Evolutionary conservation across 768 basidiomycete species (phyloP).

Genomic region (Crassisporium funariophilum): DNA sequence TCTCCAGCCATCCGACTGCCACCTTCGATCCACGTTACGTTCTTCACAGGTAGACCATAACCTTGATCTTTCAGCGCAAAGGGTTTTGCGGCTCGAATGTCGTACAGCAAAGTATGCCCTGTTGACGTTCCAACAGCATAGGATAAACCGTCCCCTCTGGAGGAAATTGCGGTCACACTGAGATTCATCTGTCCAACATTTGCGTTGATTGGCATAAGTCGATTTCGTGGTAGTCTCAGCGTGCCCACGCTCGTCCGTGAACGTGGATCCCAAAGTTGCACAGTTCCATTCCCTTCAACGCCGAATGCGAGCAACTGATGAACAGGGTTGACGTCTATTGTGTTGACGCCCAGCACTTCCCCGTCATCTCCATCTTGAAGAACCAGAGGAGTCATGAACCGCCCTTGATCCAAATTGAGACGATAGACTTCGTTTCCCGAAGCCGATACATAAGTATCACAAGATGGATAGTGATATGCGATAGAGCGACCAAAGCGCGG

Average conservation of each 20-base stretch:
- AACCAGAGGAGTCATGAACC: slow-evolving; percentile 82
- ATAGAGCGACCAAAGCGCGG: slow-evolving; percentile 91
- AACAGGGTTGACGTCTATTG: slow-evolving; percentile 88
- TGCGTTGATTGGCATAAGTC: slow-evolving; percentile 46
- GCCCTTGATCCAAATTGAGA: slow-evolving; percentile 93
- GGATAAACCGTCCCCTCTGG: slow-evolving; percentile 85
- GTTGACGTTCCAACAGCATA: slow-evolving; percentile 95
- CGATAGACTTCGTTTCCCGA: slow-evolving; percentile 89
- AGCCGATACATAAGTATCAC: slow-evolving; percentile 84
- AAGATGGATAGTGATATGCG: slow-evolving; percentile 92
- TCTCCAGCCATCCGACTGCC: slow-evolving; percentile 83
- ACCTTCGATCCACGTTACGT: slow-evolving; percentile 87
- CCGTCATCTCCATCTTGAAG: slow-evolving; percentile 53
- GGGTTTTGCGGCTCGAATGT: slow-evolving; percentile 81
- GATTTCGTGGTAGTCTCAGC: slow-evolving; percentile 58
- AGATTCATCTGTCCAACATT: slow-evolving; percentile 35
- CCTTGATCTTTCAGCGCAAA: slow-evolving; percentile 96
- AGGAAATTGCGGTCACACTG: slow-evolving; percentile 83
- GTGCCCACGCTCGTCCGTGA: slow-evolving; percentile 76
- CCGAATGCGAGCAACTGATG: slow-evolving; percentile 92
- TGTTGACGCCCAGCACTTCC: slow-evolving; percentile 82
- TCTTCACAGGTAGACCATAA: slow-evolving; percentile 88
- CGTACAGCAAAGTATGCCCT: slow-evolving; percentile 93
- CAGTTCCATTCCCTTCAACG: slow-evolving; percentile 80
- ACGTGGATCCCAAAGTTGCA: slow-evolving; percentile 96